Conservation (phyloP, 2,329 filamentous ascomycete species). For the Xylaria sp. region DNA sequence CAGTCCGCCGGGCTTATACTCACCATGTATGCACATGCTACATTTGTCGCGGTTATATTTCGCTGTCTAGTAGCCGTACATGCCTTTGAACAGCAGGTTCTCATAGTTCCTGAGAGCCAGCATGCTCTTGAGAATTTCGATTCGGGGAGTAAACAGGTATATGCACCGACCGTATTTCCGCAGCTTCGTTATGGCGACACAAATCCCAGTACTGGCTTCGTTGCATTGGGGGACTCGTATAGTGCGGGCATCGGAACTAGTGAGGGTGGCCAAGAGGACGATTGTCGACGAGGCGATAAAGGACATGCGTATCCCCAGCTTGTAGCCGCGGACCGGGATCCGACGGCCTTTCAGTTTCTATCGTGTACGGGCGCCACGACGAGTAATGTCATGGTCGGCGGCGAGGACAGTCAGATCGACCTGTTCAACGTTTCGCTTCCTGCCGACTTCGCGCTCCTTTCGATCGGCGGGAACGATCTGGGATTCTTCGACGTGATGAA, state of each 20-base stretch:
- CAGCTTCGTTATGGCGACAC: not conserved
- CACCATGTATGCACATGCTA: slow-evolving; percentile 37
- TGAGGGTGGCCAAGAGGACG: slow-evolving; percentile 54
- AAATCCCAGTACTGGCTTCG: slow-evolving; percentile 49
- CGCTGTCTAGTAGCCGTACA: not conserved
- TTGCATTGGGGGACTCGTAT: slow-evolving; percentile 60
- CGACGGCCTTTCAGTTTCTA: slow-evolving; percentile 56
- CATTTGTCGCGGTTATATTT: slow-evolving; percentile 1
- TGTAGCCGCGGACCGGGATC: slow-evolving; percentile 52
- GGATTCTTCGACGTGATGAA: slow-evolving; percentile 63
- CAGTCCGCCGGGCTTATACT: slow-evolving; percentile 30
- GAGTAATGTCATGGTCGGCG: slow-evolving; percentile 53
- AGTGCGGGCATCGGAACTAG: slow-evolving; percentile 61
- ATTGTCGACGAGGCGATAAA: slow-evolving; percentile 54
- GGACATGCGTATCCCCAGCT: slow-evolving; percentile 56
- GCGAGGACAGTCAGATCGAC: slow-evolving; percentile 56
- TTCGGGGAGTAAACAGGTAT: slow-evolving; percentile 10
- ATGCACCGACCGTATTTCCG: slow-evolving; percentile 14
- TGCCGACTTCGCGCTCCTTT: slow-evolving; percentile 58
- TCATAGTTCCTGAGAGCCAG: slow-evolving; percentile 33
- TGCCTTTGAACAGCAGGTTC: slow-evolving; percentile 20
- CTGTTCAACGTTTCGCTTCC: slow-evolving; percentile 53
- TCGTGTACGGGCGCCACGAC: slow-evolving; percentile 61
- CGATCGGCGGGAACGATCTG: slow-evolving; percentile 62
- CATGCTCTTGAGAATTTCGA: slow-evolving; percentile 32